Evolutionary conservation across 108 stramenopile species (phyloP).

Genomic region (Cyclotella choctawhatcheeana): DNA sequence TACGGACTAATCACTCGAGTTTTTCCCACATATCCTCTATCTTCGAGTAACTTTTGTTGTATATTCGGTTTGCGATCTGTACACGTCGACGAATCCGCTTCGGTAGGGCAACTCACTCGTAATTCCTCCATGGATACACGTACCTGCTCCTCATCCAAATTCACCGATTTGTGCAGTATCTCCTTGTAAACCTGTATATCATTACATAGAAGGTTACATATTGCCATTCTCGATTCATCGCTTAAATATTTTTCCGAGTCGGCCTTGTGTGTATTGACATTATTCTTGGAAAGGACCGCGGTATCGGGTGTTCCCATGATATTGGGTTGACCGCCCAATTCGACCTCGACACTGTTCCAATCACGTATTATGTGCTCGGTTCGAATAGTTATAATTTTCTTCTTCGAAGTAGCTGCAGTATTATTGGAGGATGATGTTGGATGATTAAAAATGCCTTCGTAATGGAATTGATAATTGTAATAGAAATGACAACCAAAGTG

Average conservation of each 20-base stretch:
- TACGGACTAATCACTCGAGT: slow-evolving; percentile 7
- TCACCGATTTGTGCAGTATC: slow-evolving; percentile 13
- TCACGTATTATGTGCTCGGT: slow-evolving; percentile 11
- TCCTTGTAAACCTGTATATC: slow-evolving; percentile 20
- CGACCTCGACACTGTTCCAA: slow-evolving; percentile 9
- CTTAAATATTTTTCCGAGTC: neutral
- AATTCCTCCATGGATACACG: slow-evolving; percentile 17
- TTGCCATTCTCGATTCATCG: neutral
- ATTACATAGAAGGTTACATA: slow-evolving; percentile 5
- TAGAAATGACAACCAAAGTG: slow-evolving; percentile 5
- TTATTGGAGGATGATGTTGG: too few relatives aligned
- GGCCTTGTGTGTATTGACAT: neutral
- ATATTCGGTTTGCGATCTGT: neutral
- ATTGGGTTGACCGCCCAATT: neutral
- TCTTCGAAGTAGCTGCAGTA: too few relatives aligned
- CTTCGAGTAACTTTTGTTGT: neutral
- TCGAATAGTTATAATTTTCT: slow-evolving; percentile 2
- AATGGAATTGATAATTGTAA: slow-evolving; percentile 19
- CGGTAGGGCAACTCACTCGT: slow-evolving; percentile 4
- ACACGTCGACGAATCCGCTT: slow-evolving; percentile 16
- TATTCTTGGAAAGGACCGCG: too few relatives aligned
- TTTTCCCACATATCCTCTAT: neutral
- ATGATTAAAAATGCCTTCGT: neutral
- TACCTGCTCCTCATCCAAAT: slow-evolving; percentile 18
- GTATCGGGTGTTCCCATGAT: slow-evolving; percentile 6